Evolutionary conservation across 2,329 filamentous ascomycete species (phyloP).

Genomic region (Grosmannia serpens): DNA sequence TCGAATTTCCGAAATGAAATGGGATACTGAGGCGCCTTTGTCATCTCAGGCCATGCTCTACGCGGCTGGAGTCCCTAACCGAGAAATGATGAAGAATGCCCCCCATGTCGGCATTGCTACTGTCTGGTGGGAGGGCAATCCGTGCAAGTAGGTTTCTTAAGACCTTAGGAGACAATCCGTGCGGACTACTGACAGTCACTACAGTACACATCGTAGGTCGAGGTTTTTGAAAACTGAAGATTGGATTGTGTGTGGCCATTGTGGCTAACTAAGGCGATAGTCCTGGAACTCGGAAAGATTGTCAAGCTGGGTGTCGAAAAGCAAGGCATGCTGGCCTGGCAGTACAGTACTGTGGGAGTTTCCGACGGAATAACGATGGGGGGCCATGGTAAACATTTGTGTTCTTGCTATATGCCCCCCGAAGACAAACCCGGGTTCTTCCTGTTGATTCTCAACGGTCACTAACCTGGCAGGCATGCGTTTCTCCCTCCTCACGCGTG

Average conservation of each 20-base stretch:
- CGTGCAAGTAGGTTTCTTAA: conserved; percentile 63
- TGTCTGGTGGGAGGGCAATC: conserved; percentile 97
- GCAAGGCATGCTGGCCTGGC: conserved; percentile 85
- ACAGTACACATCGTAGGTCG: conserved; percentile 28
- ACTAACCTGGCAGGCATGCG: conserved; percentile 88
- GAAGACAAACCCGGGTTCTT: too few species aligned
- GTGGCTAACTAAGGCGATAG: conserved; percentile 22
- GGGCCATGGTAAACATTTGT: conserved; percentile 53
- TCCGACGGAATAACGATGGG: conserved; percentile 95
- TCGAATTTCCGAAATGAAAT: not conserved
- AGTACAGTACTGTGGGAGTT: conserved; percentile 83
- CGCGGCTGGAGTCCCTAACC: conserved; percentile 75
- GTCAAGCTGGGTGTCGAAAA: conserved; percentile 73
- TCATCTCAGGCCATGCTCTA: conserved; percentile 84
- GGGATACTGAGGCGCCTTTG: not conserved
- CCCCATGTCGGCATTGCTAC: conserved; percentile 86
- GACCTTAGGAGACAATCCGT: not conserved
- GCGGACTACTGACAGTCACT: not conserved
- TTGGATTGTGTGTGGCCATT: not conserved
- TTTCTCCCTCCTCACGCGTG: conserved; percentile 79
- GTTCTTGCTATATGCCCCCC: not conserved
- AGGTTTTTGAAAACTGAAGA: conserved; percentile 1
- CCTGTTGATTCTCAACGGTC: too few species aligned
- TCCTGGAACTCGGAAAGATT: conserved; percentile 77
- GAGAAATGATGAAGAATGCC: conserved; percentile 75